Conservation (phyloP, 768 basidiomycete species). For the Trametes cingulata region DNA sequence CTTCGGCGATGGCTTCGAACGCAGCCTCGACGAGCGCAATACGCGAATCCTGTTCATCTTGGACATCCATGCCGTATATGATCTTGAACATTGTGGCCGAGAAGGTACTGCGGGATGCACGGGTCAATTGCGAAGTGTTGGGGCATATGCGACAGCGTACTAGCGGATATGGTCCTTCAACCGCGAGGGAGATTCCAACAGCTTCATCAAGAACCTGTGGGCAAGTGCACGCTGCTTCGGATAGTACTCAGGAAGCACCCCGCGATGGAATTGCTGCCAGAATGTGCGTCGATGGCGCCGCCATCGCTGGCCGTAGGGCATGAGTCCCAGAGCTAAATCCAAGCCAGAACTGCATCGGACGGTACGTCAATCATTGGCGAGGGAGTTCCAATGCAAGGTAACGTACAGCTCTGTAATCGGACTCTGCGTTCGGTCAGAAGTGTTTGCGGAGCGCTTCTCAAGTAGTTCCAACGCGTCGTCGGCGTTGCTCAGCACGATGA, state of each 20-base stretch:
- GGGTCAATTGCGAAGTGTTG: no score
- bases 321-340: background rate
- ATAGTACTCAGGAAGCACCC: background rate
- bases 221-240: background rate
- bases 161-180: background rate
- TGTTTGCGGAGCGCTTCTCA: constrained; percentile 22
- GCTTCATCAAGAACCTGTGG: background rate
- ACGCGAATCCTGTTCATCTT: background rate
- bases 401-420: constrained; percentile 19
- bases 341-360: background rate
- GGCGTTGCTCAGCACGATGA: constrained; percentile 5
- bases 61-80: constrained; percentile 7
- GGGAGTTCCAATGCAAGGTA: background rate
- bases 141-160: background rate
- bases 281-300: background rate
- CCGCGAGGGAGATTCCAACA: background rate
- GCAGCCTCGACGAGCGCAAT: background rate
- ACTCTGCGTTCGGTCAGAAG: constrained; percentile 17
- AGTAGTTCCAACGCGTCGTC: constrained; percentile 8
- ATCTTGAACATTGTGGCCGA: constrained; percentile 16
- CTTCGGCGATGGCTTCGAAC: constrained; percentile 2
- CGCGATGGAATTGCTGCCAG: constrained; percentile 7
- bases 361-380: background rate
- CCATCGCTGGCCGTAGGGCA: constrained; percentile 8
- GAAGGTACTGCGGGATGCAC: no score